Percentiles rank a stretch among this genome's conserved stretches.
phyloP scores from a whole-genome alignment of 2,329 filamentous ascomycete species.

The Epicoccum nigrum region DNA sequence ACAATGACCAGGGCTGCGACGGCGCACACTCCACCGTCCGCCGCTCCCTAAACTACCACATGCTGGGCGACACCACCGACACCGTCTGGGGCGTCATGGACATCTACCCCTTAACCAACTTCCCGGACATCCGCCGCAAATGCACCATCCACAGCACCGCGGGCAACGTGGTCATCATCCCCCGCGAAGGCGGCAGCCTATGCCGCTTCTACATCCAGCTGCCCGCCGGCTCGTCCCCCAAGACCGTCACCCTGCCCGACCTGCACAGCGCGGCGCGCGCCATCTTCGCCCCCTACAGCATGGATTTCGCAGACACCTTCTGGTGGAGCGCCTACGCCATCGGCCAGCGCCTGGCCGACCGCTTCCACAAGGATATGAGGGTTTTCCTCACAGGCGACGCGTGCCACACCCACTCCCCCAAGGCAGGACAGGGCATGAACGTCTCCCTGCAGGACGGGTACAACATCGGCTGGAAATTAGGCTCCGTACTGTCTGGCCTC shows the following conservation, averaged over 20 bases:
- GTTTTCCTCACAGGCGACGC: slow-evolving; percentile 75
- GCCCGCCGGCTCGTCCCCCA: slow-evolving; percentile 56
- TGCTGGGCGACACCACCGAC: slow-evolving; percentile 65
- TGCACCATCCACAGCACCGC: slow-evolving; percentile 54
- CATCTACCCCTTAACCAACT: slow-evolving; percentile 56
- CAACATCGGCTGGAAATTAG: slow-evolving; percentile 65
- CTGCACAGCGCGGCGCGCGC: slow-evolving; percentile 59
- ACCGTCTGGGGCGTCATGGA: slow-evolving; percentile 65
- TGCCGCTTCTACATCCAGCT: slow-evolving; percentile 69
- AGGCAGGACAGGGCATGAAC: slow-evolving; percentile 72
- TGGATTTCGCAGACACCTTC: slow-evolving; percentile 63
- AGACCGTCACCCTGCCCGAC: slow-evolving; percentile 59
- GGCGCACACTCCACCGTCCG: slow-evolving; percentile 61
- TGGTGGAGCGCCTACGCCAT: slow-evolving; percentile 78
- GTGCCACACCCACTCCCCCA: slow-evolving; percentile 72
- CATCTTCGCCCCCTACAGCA: slow-evolving; percentile 61
- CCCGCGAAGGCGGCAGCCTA: slow-evolving; percentile 61
- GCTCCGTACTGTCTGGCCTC: slow-evolving; percentile 51
- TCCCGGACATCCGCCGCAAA: slow-evolving; percentile 60
- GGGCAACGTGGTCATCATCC: slow-evolving; percentile 58
- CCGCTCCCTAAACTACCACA: slow-evolving; percentile 58
- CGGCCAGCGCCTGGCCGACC: slow-evolving; percentile 72
- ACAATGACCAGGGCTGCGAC: slow-evolving; percentile 52
- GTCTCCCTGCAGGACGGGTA: slow-evolving; percentile 65
- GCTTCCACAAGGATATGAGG: slow-evolving; percentile 68